These are phyloP conservation scores for Biancaea sappan DNA, from an alignment of 306 rosid species.

Conservation along the genomic window DNA sequence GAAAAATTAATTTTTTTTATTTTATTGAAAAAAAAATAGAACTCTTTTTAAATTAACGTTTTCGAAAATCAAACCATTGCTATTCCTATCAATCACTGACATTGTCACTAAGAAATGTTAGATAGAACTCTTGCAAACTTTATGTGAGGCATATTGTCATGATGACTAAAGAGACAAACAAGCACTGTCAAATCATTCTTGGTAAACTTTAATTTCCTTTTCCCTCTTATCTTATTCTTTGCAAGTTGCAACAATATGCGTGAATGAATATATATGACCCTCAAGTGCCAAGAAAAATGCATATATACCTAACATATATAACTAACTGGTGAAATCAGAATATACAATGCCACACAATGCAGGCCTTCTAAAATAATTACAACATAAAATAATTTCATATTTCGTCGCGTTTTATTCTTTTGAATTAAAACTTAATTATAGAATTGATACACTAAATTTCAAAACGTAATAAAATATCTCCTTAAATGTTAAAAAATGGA, in stretches of 20 bases:
- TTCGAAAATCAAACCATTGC: no score
- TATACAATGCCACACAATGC: not conserved
- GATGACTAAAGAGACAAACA: not conserved
- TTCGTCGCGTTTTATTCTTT: no score
- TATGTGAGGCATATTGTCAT: slow-evolving; percentile 33
- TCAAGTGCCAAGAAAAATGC: not conserved
- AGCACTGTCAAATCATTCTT: not conserved
- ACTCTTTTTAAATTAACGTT: no score
- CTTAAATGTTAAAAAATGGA: no score
- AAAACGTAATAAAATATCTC: not conserved
- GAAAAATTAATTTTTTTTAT: no score
- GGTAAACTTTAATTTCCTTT: not conserved
- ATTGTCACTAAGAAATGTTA: no score
- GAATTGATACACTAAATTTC: not conserved
- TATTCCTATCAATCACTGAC: no score
- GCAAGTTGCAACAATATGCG: not conserved
- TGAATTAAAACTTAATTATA: not conserved
- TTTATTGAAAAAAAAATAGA: no score
- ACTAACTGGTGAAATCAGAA: not conserved
- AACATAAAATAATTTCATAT: not conserved
- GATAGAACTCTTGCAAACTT: no score
- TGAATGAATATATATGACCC: slow-evolving; percentile 1
- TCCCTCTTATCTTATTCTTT: not conserved
- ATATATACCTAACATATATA: slow-evolving; percentile 8
- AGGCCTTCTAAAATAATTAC: not conserved